Evolutionary conservation across 1,139 yeast species (phyloP), one percentile per base, ranked within the genome.

Genomic region (Pichia sp.): DNA sequence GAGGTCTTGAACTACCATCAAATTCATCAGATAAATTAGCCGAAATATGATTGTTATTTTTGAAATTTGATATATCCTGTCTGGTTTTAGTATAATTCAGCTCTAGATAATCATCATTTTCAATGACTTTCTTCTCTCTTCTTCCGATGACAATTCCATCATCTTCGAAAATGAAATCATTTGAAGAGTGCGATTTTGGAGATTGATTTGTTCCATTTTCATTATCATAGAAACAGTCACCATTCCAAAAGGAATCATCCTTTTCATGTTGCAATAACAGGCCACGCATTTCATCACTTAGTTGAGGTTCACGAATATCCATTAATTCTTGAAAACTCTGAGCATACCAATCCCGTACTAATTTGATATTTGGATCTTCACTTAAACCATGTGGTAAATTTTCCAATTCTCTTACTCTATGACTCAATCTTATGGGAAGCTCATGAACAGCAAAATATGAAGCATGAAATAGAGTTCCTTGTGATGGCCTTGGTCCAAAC

Each of bases 331-430:
- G 89, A 64, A 88, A 89, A 18, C 92, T 82, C 65, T 87, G 95
- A 3, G 94, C 92, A 61, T 89, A 89, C 96, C 96, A 89, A 62
- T 86, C 81, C 54, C 82, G 77, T 22, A 89, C 96, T 56, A 82
- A 76, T 50, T 76, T 71, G 43, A 92, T 86, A 3, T 89, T 80
- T 1, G 89, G 88, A 79, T 82, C 81, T 37, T 80, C 73, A 56
- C 73, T 75, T 49, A 89, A 72, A 0, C 88, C 92, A 57, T 82
- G 73, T 0, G 96, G 96, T 32, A 94, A 76, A 40, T 77, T 76
- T 43, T 88, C 95, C 50, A 89, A 70, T 62, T 88, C 96, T 62
- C 85, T 82, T 30, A 88, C 95, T 50, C 95, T 76, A 57, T 85
- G 85, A 2, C 96, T 95, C 45, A 88, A 71, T 53, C 97, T 71